Conservation (phyloP, 768 basidiomycete species). For the Russula sp. region DNA sequence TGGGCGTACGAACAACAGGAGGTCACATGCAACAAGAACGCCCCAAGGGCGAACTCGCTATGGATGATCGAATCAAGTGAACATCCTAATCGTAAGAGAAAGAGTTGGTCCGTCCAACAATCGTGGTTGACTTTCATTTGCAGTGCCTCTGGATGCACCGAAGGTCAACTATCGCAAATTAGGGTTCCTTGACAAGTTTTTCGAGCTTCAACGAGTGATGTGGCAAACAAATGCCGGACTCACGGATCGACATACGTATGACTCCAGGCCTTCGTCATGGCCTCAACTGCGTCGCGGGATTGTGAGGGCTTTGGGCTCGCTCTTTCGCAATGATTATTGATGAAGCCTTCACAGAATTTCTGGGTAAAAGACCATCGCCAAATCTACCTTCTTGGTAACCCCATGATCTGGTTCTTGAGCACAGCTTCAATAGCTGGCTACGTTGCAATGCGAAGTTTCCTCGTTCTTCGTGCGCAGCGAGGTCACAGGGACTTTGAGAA, state of each 20-base stretch:
- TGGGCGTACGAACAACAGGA: slow-evolving; percentile 99
- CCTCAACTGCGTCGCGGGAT: slow-evolving; percentile 89
- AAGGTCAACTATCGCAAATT: slow-evolving; percentile 91
- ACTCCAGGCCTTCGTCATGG: slow-evolving; percentile 91
- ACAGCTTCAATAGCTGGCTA: slow-evolving; percentile 66
- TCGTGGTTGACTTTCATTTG: not conserved
- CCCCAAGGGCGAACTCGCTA: slow-evolving; percentile 77
- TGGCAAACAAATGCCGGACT: slow-evolving; percentile 95
- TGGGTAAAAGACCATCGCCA: slow-evolving; percentile 97
- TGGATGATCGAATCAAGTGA: slow-evolving; percentile 90
- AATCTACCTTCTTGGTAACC: slow-evolving; percentile 93
- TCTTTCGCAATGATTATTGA: not conserved
- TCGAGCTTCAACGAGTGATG: slow-evolving; percentile 90
- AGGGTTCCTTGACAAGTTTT: slow-evolving; percentile 85
- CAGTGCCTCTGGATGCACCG: slow-evolving; percentile 63
- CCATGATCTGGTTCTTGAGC: slow-evolving; percentile 86
- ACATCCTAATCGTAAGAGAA: slow-evolving; percentile 60
- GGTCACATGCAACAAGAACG: slow-evolving; percentile 99
- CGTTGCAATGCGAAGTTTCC: slow-evolving; percentile 58
- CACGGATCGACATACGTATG: slow-evolving; percentile 90
- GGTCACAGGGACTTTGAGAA: slow-evolving; percentile 89
- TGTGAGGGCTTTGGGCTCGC: slow-evolving; percentile 41
- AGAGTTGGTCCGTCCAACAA: not conserved
- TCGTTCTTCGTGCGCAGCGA: slow-evolving; percentile 84
- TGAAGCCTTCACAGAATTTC: slow-evolving; percentile 60